Evolutionary conservation across 495 filamentous ascomycete species (phyloP).

Genomic region (Tuber magnatum): DNA sequence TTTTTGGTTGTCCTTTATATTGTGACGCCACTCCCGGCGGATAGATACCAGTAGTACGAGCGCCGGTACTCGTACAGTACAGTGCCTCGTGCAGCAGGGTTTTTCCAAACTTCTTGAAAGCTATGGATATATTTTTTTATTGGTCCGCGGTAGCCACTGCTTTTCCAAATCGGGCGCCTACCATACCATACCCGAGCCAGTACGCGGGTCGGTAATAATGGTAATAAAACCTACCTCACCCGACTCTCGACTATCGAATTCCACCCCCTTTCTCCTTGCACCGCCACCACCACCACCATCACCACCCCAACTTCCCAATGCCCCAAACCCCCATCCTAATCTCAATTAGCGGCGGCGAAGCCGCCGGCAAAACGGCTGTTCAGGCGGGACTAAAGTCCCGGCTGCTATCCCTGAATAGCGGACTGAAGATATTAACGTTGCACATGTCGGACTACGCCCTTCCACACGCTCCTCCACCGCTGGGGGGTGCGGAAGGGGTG

Average conservation of each 20-base stretch:
- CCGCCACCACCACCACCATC: not conserved
- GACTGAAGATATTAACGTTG: constrained; percentile 23
- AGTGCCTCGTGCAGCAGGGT: too few relatives aligned
- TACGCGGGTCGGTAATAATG: too few relatives aligned
- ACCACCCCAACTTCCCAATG: not conserved
- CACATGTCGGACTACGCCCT: constrained; percentile 27
- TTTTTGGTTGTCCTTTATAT: too few relatives aligned
- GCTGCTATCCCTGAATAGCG: constrained; percentile 12
- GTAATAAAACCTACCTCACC: not conserved
- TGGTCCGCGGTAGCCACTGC: too few relatives aligned
- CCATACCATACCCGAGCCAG: too few relatives aligned
- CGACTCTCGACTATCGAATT: not conserved
- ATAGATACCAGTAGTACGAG: too few relatives aligned
- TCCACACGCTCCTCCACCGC: not conserved
- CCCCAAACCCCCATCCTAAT: constrained; percentile 30
- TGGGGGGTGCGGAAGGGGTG: constrained; percentile 1
- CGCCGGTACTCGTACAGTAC: too few relatives aligned
- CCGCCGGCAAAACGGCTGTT: constrained; percentile 35
- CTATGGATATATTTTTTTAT: too few relatives aligned
- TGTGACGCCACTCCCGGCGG: too few relatives aligned
- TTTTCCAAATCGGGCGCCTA: too few relatives aligned
- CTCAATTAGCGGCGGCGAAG: constrained; percentile 19
- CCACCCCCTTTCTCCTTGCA: too few relatives aligned
- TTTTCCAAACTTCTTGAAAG: too few relatives aligned
- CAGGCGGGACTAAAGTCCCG: constrained; percentile 24